Base-by-base conservation (phyloP, 2,329 filamentous ascomycete species). In the Clarireedia hainanense region DNA sequence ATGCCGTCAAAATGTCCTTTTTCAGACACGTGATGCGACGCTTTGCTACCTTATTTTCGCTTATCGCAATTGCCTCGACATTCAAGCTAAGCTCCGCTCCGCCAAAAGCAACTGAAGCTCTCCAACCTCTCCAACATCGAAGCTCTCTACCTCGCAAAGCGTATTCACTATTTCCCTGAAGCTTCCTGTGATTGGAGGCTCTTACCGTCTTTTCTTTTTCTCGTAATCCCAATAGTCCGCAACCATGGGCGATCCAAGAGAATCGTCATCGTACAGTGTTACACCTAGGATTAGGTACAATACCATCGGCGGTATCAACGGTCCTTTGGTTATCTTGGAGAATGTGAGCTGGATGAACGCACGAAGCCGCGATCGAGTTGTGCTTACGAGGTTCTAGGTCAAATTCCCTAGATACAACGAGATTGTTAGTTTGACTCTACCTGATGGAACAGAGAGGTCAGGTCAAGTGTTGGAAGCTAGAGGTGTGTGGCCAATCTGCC, bases 361-460 rank as follows among this genome's bases (percentile, higher is more conserved):
- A 7, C 12, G 7, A 47, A 14, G 12, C 20, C 12, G 23, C 15
- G 14, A 3, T 37, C 27, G n/a, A 39, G 5, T 49, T 46, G 26
- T 61, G 56, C 64, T 67, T 52, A 68, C 56, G 6, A 53, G n/a
- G 55, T 53, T 55, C 51, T 70, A 95, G 89, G 90, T 99, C 79
- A 99, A 99, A 86, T 95, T 91, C 73, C 94, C 94, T 61, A 81
- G 85, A 71, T 99, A 89, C 80, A 97, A 96, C 75, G 94, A 99
- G 76, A 99, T 99, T 72, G 94, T 99, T 64, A 91, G 88, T 61
- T 76, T 99, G 73, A 97, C 92, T 39, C 84, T 99, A 61, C 90
- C 94, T 64, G 94, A 99, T 86, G 94, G 94, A 73, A 87, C 90
- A 49, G 85, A 92, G 75, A 83, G 94, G 69, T 91, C 90, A 70